Conservation (phyloP, 2,329 filamentous ascomycete genomes). For the Beauveria varroae region DNA sequence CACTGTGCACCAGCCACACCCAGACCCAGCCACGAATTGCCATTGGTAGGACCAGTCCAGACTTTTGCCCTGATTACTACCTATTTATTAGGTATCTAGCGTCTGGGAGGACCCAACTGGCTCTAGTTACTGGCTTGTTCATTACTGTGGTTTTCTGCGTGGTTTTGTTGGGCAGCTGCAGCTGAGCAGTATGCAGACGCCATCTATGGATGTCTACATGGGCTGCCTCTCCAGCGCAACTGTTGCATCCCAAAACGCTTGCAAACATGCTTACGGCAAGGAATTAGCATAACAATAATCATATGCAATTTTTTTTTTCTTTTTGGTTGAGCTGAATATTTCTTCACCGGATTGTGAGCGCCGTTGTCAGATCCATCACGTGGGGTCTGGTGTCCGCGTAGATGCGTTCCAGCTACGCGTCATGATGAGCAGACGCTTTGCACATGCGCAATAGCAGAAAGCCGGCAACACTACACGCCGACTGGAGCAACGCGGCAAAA, state of each 20-base stretch:
- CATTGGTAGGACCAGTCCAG: background rate
- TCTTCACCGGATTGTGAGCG: background rate
- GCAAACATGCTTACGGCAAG: background rate
- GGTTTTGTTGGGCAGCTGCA: background rate
- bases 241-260: background rate
- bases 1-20: background rate
- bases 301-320: background rate
- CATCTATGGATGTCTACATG: background rate
- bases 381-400: background rate
- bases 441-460: background rate
- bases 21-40: background rate
- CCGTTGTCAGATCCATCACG: background rate
- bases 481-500: background rate
- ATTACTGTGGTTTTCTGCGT: too few relatives aligned
- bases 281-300: background rate
- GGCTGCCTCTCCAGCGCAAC: background rate
- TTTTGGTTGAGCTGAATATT: background rate
- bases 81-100: too few relatives aligned
- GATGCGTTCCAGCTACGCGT: slow-evolving; percentile 2
- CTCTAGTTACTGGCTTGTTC: too few relatives aligned
- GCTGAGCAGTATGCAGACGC: background rate
- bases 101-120: too few relatives aligned
- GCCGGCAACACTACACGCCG: background rate
- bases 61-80: background rate
- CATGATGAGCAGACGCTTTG: background rate